These are phyloP conservation scores for Pharnaceum exiguum DNA, from an alignment of 148 eudicot genomes.

Conservation along the genomic window DNA sequence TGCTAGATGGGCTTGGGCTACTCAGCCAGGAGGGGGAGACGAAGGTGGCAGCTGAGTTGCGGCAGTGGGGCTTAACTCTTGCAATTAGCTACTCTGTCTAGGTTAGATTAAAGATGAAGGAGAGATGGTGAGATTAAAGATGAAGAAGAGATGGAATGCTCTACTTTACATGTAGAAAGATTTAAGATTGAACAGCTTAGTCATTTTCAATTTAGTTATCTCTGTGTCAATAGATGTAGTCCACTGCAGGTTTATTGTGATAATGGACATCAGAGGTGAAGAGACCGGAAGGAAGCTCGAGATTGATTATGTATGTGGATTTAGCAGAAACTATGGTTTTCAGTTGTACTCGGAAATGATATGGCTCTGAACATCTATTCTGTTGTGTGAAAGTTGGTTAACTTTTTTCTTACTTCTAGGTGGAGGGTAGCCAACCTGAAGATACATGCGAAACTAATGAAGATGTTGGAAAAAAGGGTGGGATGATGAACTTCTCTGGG, in stretches of 20 bases:
- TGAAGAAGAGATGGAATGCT: too few species aligned
- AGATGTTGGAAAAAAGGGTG: conserved; percentile 50
- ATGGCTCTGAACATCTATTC: neutral
- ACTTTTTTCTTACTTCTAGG: conserved; percentile 28
- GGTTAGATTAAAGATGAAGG: too few species aligned
- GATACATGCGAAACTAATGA: conserved; percentile 31
- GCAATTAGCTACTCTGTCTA: too few species aligned
- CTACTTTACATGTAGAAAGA: too few species aligned
- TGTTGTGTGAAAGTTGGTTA: conserved; percentile 5
- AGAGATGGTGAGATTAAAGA: too few species aligned
- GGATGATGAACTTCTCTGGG: conserved; percentile 35
- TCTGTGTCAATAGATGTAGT: too few species aligned
- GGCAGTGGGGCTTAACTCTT: too few species aligned
- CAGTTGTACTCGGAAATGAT: neutral
- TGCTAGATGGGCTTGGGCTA: too few species aligned
- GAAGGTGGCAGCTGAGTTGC: too few species aligned
- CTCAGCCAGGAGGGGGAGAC: too few species aligned
- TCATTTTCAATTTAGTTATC: too few species aligned
- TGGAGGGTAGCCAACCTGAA: conserved; percentile 37
- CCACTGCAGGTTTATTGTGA: conserved; percentile 14
- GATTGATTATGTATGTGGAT: conserved; percentile 38
- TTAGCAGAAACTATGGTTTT: neutral
- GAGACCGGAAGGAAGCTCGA: conserved; percentile 44
- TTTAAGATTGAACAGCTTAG: too few species aligned
- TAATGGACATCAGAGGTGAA: conserved; percentile 42